Percentiles rank a stretch among this genome's conserved stretches.
Conservation (phyloP, 345 rosid genomes). For the Sonneratia alba region DNA sequence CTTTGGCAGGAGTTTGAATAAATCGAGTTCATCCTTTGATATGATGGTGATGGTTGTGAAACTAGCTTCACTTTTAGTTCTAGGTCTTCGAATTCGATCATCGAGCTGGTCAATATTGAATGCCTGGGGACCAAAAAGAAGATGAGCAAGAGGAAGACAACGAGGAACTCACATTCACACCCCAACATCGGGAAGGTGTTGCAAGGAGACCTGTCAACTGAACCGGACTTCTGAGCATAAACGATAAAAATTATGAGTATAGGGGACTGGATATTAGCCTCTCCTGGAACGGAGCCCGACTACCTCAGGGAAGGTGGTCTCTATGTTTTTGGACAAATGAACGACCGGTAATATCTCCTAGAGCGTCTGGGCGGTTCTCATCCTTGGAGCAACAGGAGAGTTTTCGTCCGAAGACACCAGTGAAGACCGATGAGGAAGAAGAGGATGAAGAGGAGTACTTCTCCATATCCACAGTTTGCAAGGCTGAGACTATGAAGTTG, state of each 20-base stretch:
- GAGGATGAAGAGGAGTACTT: constrained; percentile 6
- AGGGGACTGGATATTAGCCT: constrained; percentile 27
- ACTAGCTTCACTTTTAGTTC: not conserved
- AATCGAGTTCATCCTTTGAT: too few relatives aligned
- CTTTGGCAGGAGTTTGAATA: not conserved
- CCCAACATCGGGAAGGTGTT: not conserved
- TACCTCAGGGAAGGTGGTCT: constrained; percentile 17
- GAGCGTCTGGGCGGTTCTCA: not conserved
- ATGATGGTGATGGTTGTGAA: not conserved
- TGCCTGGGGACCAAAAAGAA: not conserved
- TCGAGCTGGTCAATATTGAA: not conserved
- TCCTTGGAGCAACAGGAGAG: not conserved
- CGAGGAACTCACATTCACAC: not conserved
- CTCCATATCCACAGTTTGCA: constrained; percentile 9
- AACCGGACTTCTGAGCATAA: constrained; percentile 16
- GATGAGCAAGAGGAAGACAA: constrained; percentile 10
- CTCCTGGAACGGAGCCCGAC: constrained; percentile 17
- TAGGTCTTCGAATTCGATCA: not conserved
- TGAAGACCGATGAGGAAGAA: constrained; percentile 11
- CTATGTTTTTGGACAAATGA: constrained; percentile 11
- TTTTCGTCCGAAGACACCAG: constrained; percentile 9
- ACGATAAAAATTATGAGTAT: constrained; percentile 21
- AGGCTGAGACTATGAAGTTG: constrained; percentile 15
- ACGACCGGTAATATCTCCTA: constrained; percentile 8
- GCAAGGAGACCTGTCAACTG: not conserved